Evolutionary conservation across 495 filamentous ascomycete genomes (phyloP), one percentile per base, ranked within the genome.

Genomic region (Parathielavia hyrcaniae): DNA sequence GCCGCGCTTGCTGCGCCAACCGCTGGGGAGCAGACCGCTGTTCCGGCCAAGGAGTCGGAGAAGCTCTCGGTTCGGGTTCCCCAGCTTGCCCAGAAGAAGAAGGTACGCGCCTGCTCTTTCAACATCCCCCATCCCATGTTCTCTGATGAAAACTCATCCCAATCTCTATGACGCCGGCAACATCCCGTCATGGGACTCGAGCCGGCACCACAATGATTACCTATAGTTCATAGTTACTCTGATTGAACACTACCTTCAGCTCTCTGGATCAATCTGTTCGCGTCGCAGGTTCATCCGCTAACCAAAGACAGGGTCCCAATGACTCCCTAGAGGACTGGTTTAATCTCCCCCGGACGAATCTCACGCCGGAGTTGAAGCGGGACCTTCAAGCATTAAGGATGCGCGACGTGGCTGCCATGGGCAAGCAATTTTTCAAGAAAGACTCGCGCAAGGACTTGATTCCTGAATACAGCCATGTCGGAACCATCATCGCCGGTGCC

Each of bases 171-270:
- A 78, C 73, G 75, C 75, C 68, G 63, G 64, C 62, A 67, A 62
- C 63, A 69, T 70, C 69, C 75, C 75, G 75, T 75, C 59, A 73
- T 72, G 70, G 73, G 71, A 67, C 61, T 67, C 67, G 65, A 56
- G 58, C 63, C 59, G 66, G 69, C 66, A 73, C 66, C 67, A 62
- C 62, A 88, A 89, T 90, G 82, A 90, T 86, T 72, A 44, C 54
- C 73, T 78, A 73, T 75, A 77, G 81, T 39, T 90, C 90, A 97
- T 96, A 98, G 93, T 98, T 98, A 98, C 93, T 91, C 91, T 96
- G 92, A 97, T 75, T 77, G 77, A 23, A 48, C 46, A 49, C 44
- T 1, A 22, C 9, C 26, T 16, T 20, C 35, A n/a, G 61, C 39
- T 46, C 16, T 38, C 17, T 36, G 48, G 55, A 59, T 20, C 14